Evolutionary conservation across 805 yeast species (phyloP).

Genomic region (Zygoascus flipseniorum): DNA sequence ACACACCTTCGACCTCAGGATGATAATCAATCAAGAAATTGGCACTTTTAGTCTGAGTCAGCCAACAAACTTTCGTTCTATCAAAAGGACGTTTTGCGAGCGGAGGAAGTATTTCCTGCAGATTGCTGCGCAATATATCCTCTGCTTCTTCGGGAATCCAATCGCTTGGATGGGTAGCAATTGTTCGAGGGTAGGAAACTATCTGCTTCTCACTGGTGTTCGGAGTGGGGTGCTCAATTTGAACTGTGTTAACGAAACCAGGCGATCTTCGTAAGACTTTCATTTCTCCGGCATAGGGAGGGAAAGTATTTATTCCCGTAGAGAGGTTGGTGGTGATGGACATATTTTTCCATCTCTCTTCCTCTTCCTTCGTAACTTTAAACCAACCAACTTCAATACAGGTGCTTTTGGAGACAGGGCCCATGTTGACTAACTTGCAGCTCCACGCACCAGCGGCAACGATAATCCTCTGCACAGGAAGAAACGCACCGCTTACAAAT

Average conservation of each 20-base stretch:
- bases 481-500: not conserved
- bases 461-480: not conserved
- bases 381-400: constrained; percentile 5
- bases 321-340: constrained; percentile 5
- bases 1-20: not conserved
- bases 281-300: constrained; percentile 1
- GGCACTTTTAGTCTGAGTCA: constrained; percentile 1
- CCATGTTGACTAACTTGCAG: constrained; percentile 1
- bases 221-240: not conserved
- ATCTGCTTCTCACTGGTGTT: not conserved
- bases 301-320: constrained; percentile 1
- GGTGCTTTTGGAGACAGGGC: not conserved
- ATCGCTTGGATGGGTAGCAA: not conserved
- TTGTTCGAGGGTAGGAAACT: constrained; percentile 1
- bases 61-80: constrained; percentile 1
- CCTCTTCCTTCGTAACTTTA: constrained; percentile 3
- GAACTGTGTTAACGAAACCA: not conserved
- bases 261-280: constrained; percentile 1
- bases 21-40: constrained; percentile 1
- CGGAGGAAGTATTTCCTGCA: not conserved
- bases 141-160: constrained; percentile 1
- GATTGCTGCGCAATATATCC: not conserved
- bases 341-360: constrained; percentile 3
- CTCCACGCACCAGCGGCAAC: constrained; percentile 6
- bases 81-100: not conserved